Percentiles rank a stretch among this genome's conserved stretches.
phyloP scores from a whole-genome alignment of 495 filamentous ascomycete genomes.

The Penicillium longicatenatum region DNA sequence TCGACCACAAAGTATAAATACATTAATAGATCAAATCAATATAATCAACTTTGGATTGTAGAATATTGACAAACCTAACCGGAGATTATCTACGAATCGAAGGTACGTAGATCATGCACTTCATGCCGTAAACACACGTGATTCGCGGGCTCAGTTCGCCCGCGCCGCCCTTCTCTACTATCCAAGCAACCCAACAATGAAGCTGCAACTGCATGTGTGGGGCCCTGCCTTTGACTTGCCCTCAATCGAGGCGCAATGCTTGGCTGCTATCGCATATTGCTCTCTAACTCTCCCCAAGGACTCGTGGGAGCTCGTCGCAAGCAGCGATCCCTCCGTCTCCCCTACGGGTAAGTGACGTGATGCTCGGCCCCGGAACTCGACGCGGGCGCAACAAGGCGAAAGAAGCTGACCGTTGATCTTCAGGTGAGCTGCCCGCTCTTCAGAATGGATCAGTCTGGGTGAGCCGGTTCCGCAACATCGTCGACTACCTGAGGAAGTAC shows the following conservation, averaged over 20 bases:
- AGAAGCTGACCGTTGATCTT: conserved; percentile 9
- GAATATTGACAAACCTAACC: not conserved
- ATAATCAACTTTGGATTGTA: no score
- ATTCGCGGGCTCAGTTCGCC: conserved; percentile 24
- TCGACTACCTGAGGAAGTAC: conserved; percentile 63
- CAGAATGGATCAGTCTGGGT: conserved; percentile 64
- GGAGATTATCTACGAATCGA: not conserved
- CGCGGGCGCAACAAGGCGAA: not conserved
- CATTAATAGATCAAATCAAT: no score
- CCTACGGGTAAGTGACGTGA: conserved; percentile 67
- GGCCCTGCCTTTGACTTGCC: conserved; percentile 85
- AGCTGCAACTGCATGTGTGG: conserved; percentile 86
- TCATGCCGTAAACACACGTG: conserved; percentile 28
- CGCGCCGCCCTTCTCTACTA: conserved; percentile 15
- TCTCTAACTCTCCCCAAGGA: conserved; percentile 55
- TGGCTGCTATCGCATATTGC: conserved; percentile 74
- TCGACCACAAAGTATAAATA: no score
- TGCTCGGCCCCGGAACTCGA: not conserved
- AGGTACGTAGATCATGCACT: not conserved
- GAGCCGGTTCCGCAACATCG: conserved; percentile 73
- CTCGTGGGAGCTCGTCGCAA: conserved; percentile 75
- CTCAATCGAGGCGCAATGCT: conserved; percentile 87
- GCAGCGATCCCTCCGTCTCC: conserved; percentile 71
- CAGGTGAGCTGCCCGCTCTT: conserved; percentile 77
- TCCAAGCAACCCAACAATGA: conserved; percentile 44